A percentile compares a stretch with the other conserved stretches of the same genome.
Evolutionary conservation across 305 asterid genomes (phyloP).

Genomic region (Ajuga reptans): DNA sequence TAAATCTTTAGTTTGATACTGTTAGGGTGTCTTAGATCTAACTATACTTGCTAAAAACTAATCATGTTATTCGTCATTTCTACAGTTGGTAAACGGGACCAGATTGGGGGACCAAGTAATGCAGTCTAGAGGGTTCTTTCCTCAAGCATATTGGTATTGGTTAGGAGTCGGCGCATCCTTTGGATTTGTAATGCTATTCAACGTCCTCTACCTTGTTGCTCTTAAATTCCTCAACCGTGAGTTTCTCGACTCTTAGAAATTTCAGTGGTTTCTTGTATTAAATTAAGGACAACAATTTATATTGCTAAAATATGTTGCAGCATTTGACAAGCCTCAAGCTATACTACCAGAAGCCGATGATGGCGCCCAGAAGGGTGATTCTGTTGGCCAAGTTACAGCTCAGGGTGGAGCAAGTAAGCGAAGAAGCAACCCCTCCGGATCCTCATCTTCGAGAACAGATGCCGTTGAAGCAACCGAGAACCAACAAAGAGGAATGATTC

Average conservation of each 20-base stretch:
- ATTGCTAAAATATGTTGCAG: constrained; percentile 26
- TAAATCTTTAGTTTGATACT: neutral
- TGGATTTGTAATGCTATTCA: constrained; percentile 42
- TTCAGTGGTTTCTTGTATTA: neutral
- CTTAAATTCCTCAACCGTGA: constrained; percentile 50
- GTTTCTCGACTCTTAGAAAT: constrained; percentile 14
- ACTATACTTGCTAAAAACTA: neutral
- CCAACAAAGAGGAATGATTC: constrained; percentile 47
- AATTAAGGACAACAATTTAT: neutral
- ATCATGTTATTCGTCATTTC: neutral
- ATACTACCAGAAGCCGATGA: constrained; percentile 30
- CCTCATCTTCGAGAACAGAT: constrained; percentile 23
- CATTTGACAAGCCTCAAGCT: constrained; percentile 42
- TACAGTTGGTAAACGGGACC: constrained; percentile 28
- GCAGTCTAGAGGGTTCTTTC: constrained; percentile 45
- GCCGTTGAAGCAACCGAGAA: constrained; percentile 21
- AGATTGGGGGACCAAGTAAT: constrained; percentile 32
- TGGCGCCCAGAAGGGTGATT: constrained; percentile 3
- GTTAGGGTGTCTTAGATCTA: neutral
- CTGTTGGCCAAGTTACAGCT: neutral
- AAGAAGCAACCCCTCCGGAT: constrained; percentile 28
- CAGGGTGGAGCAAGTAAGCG: constrained; percentile 4
- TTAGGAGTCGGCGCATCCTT: constrained; percentile 41
- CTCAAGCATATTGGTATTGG: constrained; percentile 61
- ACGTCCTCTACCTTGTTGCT: constrained; percentile 24